These are phyloP conservation scores for Chaetomiaceae sp. DNA, from an alignment of 2,329 filamentous ascomycete genomes.

Conservation along the genomic window DNA sequence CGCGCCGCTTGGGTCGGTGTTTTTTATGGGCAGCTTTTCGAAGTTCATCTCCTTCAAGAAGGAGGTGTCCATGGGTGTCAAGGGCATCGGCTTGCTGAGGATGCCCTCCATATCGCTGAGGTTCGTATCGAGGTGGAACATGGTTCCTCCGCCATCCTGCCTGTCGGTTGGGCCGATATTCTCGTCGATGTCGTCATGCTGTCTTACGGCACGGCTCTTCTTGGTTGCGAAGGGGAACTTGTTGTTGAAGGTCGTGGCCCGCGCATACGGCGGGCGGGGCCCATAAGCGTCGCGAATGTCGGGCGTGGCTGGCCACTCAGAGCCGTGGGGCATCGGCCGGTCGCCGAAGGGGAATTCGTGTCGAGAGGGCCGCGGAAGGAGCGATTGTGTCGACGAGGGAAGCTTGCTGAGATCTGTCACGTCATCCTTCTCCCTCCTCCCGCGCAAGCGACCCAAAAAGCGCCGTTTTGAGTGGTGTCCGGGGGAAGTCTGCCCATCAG, in stretches of 20 bases:
- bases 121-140: constrained; percentile 81
- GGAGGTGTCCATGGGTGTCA: constrained; percentile 63
- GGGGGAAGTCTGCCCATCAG: constrained; percentile 55
- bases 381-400: constrained; percentile 47
- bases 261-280: constrained; percentile 13
- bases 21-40: constrained; percentile 29
- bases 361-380: constrained; percentile 45
- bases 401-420: constrained; percentile 40
- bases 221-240: constrained; percentile 55
- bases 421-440: constrained; percentile 44
- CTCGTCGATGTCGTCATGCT: constrained; percentile 50
- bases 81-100: constrained; percentile 60
- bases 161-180: constrained; percentile 55
- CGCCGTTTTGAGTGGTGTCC: constrained; percentile 46
- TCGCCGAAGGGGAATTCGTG: constrained; percentile 39
- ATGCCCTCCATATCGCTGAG: constrained; percentile 90
- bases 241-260: constrained; percentile 54
- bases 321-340: constrained; percentile 15
- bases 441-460: constrained; percentile 44
- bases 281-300: constrained; percentile 28
- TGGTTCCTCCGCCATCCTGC: constrained; percentile 43
- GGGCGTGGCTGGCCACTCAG: constrained; percentile 25
- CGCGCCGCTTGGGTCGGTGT: constrained; percentile 39
- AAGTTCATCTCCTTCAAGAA: constrained; percentile 41
- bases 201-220: constrained; percentile 42